Base-by-base conservation (phyloP, 78 protist species). In the Creolimax fragrantissima region DNA sequence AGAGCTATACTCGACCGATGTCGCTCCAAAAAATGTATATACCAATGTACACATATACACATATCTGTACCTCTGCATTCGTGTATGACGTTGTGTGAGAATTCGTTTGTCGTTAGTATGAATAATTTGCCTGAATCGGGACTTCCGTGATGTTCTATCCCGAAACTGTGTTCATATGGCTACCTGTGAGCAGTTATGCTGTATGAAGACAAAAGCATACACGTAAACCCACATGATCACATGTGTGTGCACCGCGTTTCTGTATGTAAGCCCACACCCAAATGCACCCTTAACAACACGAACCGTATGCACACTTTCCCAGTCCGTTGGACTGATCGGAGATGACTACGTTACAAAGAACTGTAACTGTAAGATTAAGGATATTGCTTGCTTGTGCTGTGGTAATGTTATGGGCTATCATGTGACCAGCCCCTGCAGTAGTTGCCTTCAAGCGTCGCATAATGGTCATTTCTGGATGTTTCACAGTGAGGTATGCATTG, bases 391-490 rank as follows among this genome's bases (percentile, higher is more conserved):
- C 41, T 42, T 85, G 4, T 66, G 83, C 44, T 91, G 93, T 41
- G 93, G 93, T 85, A 92, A 81, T n/a, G 89, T 58, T 3, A 3
- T 92, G 24, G 93, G 93, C 43, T 92, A 92, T 43, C 93, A 92
- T 45, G 93, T 92, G 35, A 43, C 67, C 35, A 41, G n/a, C 42
- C 93, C 93, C 3, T 92, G 93, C 89, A 6, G 2, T 42, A 17
- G 5, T 44, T 92, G 93, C 74, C 36, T 92, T 5, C 41, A 24
- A 36, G 93, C 44, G 6, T 92, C 89, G 88, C 88, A 81, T 85
- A 92, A 92, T 35, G 93, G 93, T 42, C 93, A 92, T 41, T 5
- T 92, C 3, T 92, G 89, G 90, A 92, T 92, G 89, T 92, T 92
- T 45, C 93, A 92, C 84, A 45, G 89, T 37, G 42, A 92, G 35